Evolutionary conservation across 768 basidiomycete species (phyloP).

Genomic region (Galerina marginata): DNA sequence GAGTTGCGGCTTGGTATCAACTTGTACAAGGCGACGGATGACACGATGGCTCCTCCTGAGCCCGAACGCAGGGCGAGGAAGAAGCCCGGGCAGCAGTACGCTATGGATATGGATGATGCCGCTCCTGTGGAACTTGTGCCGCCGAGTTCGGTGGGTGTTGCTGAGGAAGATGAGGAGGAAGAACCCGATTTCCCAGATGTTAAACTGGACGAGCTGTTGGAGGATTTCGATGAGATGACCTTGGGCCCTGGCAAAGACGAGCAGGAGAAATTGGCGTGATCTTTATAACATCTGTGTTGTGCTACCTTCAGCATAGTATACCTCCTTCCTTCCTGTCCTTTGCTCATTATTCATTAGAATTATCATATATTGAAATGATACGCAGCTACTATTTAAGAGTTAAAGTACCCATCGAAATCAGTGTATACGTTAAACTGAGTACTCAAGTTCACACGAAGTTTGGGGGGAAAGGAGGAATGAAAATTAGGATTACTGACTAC

Average conservation of each 20-base stretch:
- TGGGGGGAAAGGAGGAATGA: too few relatives aligned
- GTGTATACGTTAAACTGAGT: too few relatives aligned
- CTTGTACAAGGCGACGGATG: slow-evolving; percentile 74
- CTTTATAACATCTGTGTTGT: too few relatives aligned
- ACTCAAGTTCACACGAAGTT: too few relatives aligned
- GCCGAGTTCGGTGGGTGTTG: slow-evolving; percentile 38
- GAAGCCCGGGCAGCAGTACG: slow-evolving; percentile 47
- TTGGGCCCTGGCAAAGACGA: slow-evolving; percentile 49
- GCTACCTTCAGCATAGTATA: too few relatives aligned
- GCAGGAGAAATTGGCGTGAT: too few relatives aligned
- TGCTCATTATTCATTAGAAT: too few relatives aligned
- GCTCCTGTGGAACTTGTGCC: slow-evolving; percentile 29
- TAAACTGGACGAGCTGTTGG: slow-evolving; percentile 82
- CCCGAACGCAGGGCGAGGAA: slow-evolving; percentile 43
- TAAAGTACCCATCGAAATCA: too few relatives aligned
- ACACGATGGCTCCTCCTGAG: slow-evolving; percentile 53
- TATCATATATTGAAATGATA: too few relatives aligned
- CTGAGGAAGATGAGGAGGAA: slow-evolving; percentile 70
- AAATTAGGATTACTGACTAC: too few relatives aligned
- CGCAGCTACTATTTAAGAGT: too few relatives aligned
- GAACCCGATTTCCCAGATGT: slow-evolving; percentile 92
- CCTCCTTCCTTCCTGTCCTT: too few relatives aligned
- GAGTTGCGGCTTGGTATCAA: slow-evolving; percentile 89
- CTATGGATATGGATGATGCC: slow-evolving; percentile 72
- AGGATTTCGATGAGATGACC: slow-evolving; percentile 92